Evolutionary conservation across 805 yeast species (phyloP).

Genomic region (Candida easanensis): DNA sequence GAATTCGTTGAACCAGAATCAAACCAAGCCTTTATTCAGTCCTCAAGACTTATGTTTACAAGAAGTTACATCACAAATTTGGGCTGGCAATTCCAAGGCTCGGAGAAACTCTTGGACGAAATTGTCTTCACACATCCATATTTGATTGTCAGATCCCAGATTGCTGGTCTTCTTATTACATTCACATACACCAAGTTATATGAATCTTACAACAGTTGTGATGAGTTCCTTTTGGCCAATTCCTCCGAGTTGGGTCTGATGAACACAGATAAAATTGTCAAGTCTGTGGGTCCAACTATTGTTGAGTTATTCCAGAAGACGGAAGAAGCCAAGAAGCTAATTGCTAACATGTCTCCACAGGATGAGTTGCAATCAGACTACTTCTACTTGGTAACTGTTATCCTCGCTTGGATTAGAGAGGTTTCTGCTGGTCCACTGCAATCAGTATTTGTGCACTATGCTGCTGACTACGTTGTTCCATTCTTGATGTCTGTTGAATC

Average conservation of each 20-base stretch:
- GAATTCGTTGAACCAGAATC: slow-evolving; percentile 48
- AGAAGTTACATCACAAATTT: slow-evolving; percentile 47
- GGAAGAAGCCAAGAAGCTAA: slow-evolving; percentile 35
- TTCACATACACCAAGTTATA: slow-evolving; percentile 41
- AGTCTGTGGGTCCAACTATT: slow-evolving; percentile 35
- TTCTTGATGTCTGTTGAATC: slow-evolving; percentile 60
- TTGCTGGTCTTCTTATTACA: slow-evolving; percentile 51
- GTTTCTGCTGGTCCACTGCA: slow-evolving; percentile 54
- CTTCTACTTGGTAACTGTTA: slow-evolving; percentile 61
- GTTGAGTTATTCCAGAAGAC: slow-evolving; percentile 43
- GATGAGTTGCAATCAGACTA: slow-evolving; percentile 58
- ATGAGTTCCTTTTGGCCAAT: slow-evolving; percentile 39
- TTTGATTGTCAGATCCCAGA: slow-evolving; percentile 64
- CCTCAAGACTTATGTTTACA: slow-evolving; percentile 57
- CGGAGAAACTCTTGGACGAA: slow-evolving; percentile 40
- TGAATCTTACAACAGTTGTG: slow-evolving; percentile 39
- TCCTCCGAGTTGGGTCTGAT: slow-evolving; percentile 34
- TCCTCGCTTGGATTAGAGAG: slow-evolving; percentile 56
- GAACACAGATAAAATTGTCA: slow-evolving; percentile 29
- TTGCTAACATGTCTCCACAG: slow-evolving; percentile 44
- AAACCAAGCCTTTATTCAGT: slow-evolving; percentile 62
- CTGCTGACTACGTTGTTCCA: slow-evolving; percentile 58
- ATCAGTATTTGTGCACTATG: slow-evolving; percentile 48
- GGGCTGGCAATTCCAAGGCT: slow-evolving; percentile 53
- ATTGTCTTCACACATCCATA: slow-evolving; percentile 60